These are phyloP conservation scores for Puya raimondii DNA, from an alignment of 176 grass and related monocot species.

Conservation along the genomic window DNA sequence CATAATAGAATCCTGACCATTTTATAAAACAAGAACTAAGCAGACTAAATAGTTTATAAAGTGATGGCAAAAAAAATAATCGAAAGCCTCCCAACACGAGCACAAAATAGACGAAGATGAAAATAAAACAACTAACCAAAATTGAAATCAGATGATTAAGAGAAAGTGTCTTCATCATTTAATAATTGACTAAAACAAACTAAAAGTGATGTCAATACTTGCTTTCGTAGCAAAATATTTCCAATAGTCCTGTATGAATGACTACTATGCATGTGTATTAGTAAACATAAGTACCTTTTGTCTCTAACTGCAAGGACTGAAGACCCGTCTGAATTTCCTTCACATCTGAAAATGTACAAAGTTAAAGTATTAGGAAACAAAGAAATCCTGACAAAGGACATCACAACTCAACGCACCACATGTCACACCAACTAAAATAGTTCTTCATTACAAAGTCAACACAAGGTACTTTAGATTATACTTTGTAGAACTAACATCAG, in stretches of 20 bases:
- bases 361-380: constrained; percentile 19
- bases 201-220: neutral
- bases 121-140: neutral
- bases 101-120: neutral
- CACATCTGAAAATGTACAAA: constrained; percentile 37
- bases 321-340: constrained; percentile 56
- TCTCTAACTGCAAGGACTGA: constrained; percentile 58
- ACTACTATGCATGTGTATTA: neutral
- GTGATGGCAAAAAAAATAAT: constrained; percentile 1
- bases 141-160: neutral
- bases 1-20: too few species aligned
- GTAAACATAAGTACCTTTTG: constrained; percentile 38
- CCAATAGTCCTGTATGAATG: neutral
- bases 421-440: too few species aligned
- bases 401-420: neutral
- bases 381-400: constrained; percentile 2
- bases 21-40: neutral
- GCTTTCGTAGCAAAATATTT: neutral
- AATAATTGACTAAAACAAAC: neutral
- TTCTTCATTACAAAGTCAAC: too few species aligned
- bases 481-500: too few species aligned
- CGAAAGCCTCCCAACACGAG: neutral
- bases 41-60: neutral
- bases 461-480: too few species aligned
- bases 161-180: neutral